phyloP scores from a whole-genome alignment of 1,284 basidiomycete species.

The Boletus hoseneyae region DNA sequence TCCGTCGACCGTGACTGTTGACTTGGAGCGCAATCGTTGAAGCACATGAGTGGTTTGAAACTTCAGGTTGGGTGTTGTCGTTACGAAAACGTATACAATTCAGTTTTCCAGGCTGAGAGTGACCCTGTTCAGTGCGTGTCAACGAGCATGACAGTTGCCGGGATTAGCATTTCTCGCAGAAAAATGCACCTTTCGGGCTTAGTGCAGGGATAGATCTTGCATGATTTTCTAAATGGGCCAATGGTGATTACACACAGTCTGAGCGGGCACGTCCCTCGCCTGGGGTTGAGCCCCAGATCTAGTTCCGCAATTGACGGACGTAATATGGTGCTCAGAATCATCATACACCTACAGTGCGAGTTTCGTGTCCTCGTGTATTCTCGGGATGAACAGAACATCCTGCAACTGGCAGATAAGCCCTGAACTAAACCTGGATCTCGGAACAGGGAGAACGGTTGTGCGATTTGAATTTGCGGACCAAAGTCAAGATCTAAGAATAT shows the following conservation, averaged over 20 bases:
- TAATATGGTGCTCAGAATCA: too few relatives aligned
- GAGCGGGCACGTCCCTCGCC: too few relatives aligned
- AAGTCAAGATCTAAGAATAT: too few relatives aligned
- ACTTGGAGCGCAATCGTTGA: too few relatives aligned
- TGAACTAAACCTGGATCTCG: not conserved
- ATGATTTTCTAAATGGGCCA: not conserved
- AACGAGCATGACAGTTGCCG: too few relatives aligned
- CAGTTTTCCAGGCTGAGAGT: not conserved
- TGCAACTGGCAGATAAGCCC: too few relatives aligned
- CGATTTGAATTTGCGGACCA: not conserved
- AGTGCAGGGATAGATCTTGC: not conserved
- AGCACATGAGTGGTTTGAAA: conserved; percentile 13
- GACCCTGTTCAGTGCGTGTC: not conserved
- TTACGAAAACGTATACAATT: conserved; percentile 10
- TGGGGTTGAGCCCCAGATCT: too few relatives aligned
- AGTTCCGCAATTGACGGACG: too few relatives aligned
- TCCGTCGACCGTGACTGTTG: not conserved
- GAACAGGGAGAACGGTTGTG: not conserved
- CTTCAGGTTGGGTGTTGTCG: conserved; percentile 1
- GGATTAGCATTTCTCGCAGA: not conserved
- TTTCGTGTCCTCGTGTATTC: not conserved
- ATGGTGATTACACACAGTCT: too few relatives aligned
- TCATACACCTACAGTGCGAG: too few relatives aligned
- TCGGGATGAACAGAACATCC: not conserved
- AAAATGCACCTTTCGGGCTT: not conserved